Evolutionary conservation across 148 eudicot genomes (phyloP).

Genomic region (Nepenthes mirabilis): DNA sequence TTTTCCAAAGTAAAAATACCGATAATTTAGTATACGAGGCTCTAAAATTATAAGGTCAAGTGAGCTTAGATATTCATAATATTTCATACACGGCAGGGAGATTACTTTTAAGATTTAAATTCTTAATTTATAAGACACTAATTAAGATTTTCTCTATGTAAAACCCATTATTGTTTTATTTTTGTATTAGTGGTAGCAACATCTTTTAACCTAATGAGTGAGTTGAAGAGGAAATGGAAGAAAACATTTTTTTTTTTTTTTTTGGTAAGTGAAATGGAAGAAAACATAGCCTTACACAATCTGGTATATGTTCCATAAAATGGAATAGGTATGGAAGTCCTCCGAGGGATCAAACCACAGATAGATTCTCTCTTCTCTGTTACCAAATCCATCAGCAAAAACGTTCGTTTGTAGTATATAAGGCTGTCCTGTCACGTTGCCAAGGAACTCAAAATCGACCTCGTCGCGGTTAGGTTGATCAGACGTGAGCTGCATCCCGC

Average conservation of each 20-base stretch:
- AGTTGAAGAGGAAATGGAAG: neutral
- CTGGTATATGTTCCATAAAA: constrained; percentile 70
- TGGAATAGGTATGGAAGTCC: constrained; percentile 77
- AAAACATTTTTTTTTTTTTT: neutral
- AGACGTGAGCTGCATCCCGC: constrained; percentile 46
- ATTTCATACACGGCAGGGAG: no score
- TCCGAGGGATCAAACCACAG: constrained; percentile 85
- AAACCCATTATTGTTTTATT: no score
- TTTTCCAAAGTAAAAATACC: no score
- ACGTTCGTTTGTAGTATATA: constrained; percentile 77
- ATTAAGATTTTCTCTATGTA: no score
- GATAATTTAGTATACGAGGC: no score
- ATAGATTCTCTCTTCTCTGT: constrained; percentile 57
- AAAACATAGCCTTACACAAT: constrained; percentile 49
- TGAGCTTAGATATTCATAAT: no score
- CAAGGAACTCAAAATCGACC: constrained; percentile 67
- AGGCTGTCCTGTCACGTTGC: constrained; percentile 56
- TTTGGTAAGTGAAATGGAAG: neutral
- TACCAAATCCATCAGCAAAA: constrained; percentile 50
- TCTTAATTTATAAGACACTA: no score
- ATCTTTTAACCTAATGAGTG: neutral
- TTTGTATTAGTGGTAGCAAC: neutral
- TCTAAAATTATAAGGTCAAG: no score
- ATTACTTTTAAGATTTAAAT: no score
- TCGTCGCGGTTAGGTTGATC: constrained; percentile 61